Conservation (phyloP, 2,329 filamentous ascomycete genomes). For the Cordyceps pruinosa region DNA sequence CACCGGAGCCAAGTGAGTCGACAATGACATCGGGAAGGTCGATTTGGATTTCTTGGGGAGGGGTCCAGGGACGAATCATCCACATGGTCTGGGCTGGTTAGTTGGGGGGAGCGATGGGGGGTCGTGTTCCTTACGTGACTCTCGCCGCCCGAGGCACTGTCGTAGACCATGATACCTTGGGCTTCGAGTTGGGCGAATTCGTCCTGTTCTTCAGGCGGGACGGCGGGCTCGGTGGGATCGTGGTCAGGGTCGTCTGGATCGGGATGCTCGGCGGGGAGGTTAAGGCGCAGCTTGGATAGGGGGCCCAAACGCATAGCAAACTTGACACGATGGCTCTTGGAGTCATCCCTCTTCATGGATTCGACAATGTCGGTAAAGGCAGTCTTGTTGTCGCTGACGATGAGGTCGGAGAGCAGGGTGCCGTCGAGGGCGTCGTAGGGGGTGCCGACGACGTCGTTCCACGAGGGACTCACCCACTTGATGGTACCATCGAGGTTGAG, state of each 20-base stretch:
- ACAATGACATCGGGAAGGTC: slow-evolving; percentile 85
- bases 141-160: slow-evolving; percentile 75
- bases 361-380: slow-evolving; percentile 80
- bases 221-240: slow-evolving; percentile 24
- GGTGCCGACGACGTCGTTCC: slow-evolving; percentile 87
- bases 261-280: slow-evolving; percentile 34
- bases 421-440: slow-evolving; percentile 65
- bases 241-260: slow-evolving; percentile 30
- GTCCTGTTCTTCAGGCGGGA: slow-evolving; percentile 9
- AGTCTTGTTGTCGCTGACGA: slow-evolving; percentile 69
- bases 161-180: slow-evolving; percentile 97
- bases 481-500: slow-evolving; percentile 83
- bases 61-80: slow-evolving; percentile 93
- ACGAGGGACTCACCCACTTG: slow-evolving; percentile 94
- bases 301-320: slow-evolving; percentile 68
- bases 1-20: slow-evolving; percentile 87
- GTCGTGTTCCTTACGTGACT: slow-evolving; percentile 65
- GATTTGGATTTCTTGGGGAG: slow-evolving; percentile 88
- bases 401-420: slow-evolving; percentile 69
- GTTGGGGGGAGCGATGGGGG: background rate
- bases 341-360: slow-evolving; percentile 87
- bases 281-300: slow-evolving; percentile 54
- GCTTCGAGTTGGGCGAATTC: slow-evolving; percentile 74
- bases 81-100: slow-evolving; percentile 75
- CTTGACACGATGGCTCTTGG: slow-evolving; percentile 81